These are phyloP conservation scores for Picea abies DNA, from an alignment of 83 land plant genomes.

Conservation along the genomic window DNA sequence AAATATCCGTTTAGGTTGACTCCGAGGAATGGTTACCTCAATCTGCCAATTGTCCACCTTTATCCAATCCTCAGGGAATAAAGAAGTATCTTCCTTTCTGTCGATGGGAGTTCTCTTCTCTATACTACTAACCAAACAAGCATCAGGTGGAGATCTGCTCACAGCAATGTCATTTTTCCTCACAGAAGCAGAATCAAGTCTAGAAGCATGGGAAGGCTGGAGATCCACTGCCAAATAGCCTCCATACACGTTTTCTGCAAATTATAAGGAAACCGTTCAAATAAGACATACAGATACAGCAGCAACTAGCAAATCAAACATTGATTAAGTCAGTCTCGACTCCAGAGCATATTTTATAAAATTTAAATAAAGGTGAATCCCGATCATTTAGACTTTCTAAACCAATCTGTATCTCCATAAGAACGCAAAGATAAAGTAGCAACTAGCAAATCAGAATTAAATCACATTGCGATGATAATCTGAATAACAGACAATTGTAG, in stretches of 20 bases:
- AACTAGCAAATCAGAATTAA: too few species aligned
- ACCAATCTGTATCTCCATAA: too few species aligned
- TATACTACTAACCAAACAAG: constrained; percentile 19
- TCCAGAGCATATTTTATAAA: too few species aligned
- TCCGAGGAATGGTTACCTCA: constrained; percentile 35
- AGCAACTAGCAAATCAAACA: too few species aligned
- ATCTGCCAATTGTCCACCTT: constrained; percentile 34
- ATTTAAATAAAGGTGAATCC: too few species aligned
- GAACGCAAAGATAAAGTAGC: too few species aligned
- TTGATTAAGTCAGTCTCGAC: not conserved
- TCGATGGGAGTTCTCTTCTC: constrained; percentile 20
- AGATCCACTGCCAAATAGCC: constrained; percentile 6
- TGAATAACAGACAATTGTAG: too few species aligned
- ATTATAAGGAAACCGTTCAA: not conserved
- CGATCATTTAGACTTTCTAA: too few species aligned
- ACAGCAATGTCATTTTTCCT: not conserved
- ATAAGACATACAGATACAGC: not conserved
- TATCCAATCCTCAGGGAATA: constrained; percentile 23
- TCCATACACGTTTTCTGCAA: constrained; percentile 1
- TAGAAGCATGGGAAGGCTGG: constrained; percentile 8
- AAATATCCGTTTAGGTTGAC: constrained; percentile 9
- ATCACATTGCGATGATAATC: too few species aligned
- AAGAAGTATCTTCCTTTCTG: constrained; percentile 27
- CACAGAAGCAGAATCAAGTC: not conserved
- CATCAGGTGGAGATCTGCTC: constrained; percentile 27